These are phyloP conservation scores for Boletus sp. DNA, from an alignment of 768 basidiomycete species.

Conservation along the genomic window DNA sequence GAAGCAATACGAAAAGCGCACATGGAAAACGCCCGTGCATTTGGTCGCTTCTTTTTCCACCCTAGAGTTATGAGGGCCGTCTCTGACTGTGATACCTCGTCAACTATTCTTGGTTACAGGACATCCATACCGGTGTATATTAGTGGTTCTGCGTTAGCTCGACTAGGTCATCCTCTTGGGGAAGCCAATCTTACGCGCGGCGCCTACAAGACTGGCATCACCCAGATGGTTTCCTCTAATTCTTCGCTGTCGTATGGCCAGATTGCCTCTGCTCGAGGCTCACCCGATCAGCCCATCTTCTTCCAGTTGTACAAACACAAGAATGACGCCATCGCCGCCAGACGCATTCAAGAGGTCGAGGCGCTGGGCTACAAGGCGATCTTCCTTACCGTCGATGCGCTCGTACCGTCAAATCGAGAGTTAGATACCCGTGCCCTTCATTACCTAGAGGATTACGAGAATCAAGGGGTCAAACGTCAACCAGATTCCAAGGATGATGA, in stretches of 20 bases:
- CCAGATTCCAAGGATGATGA: constrained; percentile 28
- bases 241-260: constrained; percentile 65
- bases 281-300: constrained; percentile 61
- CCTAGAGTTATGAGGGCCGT: constrained; percentile 77
- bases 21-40: constrained; percentile 75
- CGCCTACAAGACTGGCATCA: constrained; percentile 61
- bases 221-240: constrained; percentile 85
- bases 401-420: constrained; percentile 81
- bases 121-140: constrained; percentile 81
- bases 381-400: constrained; percentile 88
- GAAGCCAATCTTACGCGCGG: constrained; percentile 81
- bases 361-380: constrained; percentile 81
- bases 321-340: constrained; percentile 62
- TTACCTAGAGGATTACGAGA: constrained; percentile 55
- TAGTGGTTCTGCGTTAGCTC: constrained; percentile 80
- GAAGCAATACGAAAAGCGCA: constrained; percentile 41
- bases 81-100: constrained; percentile 63
- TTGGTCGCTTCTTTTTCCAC: constrained; percentile 82
- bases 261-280: constrained; percentile 56
- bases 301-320: constrained; percentile 87
- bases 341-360: constrained; percentile 70
- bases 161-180: constrained; percentile 85
- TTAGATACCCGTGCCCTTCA: constrained; percentile 64
- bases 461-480: constrained; percentile 28
- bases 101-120: constrained; percentile 68